These are phyloP conservation scores for Capronia epimyces DNA, from an alignment of 2,329 filamentous ascomycete genomes.

Conservation along the genomic window DNA sequence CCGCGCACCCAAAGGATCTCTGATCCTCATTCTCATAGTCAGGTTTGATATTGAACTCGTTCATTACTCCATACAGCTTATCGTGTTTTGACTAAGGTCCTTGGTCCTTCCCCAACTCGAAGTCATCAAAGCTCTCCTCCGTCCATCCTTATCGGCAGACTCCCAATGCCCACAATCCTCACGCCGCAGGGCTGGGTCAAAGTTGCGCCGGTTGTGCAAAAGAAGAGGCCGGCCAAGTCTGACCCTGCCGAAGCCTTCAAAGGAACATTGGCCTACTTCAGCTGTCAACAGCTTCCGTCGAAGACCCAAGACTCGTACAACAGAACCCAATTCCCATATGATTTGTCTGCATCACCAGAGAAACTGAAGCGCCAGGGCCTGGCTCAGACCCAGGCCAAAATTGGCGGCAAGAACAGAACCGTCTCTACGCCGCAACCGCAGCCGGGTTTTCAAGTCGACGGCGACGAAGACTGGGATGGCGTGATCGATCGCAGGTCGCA, in stretches of 20 bases:
- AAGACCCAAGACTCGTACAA: slow-evolving; percentile 1
- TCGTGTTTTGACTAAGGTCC: no score
- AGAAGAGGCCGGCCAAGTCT: slow-evolving; percentile 2
- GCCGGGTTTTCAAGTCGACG: not conserved
- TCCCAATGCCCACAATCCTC: slow-evolving; percentile 21
- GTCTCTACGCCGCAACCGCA: slow-evolving; percentile 15
- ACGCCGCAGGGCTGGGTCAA: slow-evolving; percentile 25
- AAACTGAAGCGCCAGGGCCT: slow-evolving; percentile 12
- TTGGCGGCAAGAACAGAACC: slow-evolving; percentile 11
- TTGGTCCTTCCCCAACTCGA: not conserved
- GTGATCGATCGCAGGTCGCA: not conserved
- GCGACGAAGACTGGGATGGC: slow-evolving; percentile 2
- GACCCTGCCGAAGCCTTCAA: slow-evolving; percentile 13
- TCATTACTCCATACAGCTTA: no score
- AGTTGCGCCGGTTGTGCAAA: slow-evolving; percentile 14
- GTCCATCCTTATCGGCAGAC: not conserved
- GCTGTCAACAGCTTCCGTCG: slow-evolving; percentile 16
- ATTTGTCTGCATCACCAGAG: slow-evolving; percentile 16
- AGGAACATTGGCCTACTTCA: slow-evolving; percentile 20
- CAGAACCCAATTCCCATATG: slow-evolving; percentile 15
- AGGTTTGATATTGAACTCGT: no score
- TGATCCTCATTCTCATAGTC: not conserved
- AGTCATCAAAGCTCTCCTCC: not conserved
- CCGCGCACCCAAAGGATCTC: not conserved
- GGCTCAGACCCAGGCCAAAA: not conserved